Base-by-base conservation (phyloP, 768 basidiomycete species). In the Suillus ampliporus region DNA sequence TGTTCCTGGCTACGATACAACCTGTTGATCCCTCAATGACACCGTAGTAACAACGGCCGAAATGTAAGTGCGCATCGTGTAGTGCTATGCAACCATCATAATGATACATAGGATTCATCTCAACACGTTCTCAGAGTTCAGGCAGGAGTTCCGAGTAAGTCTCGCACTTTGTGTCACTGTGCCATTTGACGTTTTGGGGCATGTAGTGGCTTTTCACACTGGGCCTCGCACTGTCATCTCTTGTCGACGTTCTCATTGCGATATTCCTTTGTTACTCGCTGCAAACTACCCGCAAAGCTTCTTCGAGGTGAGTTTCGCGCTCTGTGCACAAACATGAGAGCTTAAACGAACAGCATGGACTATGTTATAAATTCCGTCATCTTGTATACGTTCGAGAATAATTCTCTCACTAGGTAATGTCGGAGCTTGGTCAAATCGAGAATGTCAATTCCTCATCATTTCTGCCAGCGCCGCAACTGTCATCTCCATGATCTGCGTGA, bases 361-460 rank as follows among this genome's bases (percentile, higher is more conserved):
- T 78, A 79, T 9, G 64, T 86, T 28, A 76, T 86, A 26, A 79
- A 84, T 60, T 68, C 74, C 0, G 74, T 85, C 51, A 82, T 85
- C 44, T 64, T 83, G 1, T 86, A 86, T 63, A 80, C 84, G 0
- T 80, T 86, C 48, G 85, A 86, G 67, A 84, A 79, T 40, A 85
- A 84, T 60, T 70, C 80, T 9, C 62, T 86, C 35, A 86, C 85
- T 34, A 80, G 80, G 80, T 82, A 52, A 28, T 26, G 11, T 26
- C 5, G 63, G 66, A 48, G 3, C 28, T 31, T 43, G 28, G 5
- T 31, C 17, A 4, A 50, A 19, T 28, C 35, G 26, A n/a, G 31
- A 26, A 52, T 57, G 21, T 56, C 17, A 48, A 21, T 31, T 31
- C 15, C 28, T 17, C n/a, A 38, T 31, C 46, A 43, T 62, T n/a